Base-by-base conservation (phyloP, 148 eudicot genomes). In the Rhododendron ferrugineum region DNA sequence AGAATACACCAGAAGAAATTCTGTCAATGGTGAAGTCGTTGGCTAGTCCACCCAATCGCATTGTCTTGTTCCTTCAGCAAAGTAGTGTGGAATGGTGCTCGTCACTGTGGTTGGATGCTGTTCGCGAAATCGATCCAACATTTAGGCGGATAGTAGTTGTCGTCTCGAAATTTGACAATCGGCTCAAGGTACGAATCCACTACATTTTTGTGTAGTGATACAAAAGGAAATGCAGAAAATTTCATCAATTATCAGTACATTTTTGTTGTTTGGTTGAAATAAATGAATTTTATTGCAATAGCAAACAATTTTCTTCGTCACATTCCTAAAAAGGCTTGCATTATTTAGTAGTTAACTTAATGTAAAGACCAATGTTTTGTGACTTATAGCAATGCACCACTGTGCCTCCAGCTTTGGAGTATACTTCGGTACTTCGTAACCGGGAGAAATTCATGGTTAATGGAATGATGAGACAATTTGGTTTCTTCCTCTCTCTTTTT, bases 11-110 rank as follows among this genome's bases (percentile, higher is more conserved):
- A 46, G 98, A 94, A 85, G 99, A 95, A 84, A 97, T 97, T 81
- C 84, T 93, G 81, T 92, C 98, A 16, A 97, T 95, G 99, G 98
- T 97, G 89, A 97, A 97, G 93, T 88, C 95, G 66, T 87, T 97
- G 88, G 99, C 99, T 85, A 95, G 95, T 89, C 99, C 98, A 78
- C 96, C 98, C 23, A 94, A 97, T 86, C 96, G 99, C 80, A 95
- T 97, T 85, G 89, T 97, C 83, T 83, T 97, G 91, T 97, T 97
- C 89, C 99, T 97, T 85, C 98, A 97, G 83, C 99, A 97, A 85
- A 97, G 99, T 86, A 97, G 99, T 89, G 99, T 97, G 84, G 99
- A 97, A 87, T 97, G 99, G 99, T 97, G 99, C 86, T 97, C 99
- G 5, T 97, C 99, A 1, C 87, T 97, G 91, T 97, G 99, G 99